These are phyloP conservation scores for Umbelopsis vinacea DNA, from an alignment of 192 early-diverging fungal species.

Conservation along the genomic window DNA sequence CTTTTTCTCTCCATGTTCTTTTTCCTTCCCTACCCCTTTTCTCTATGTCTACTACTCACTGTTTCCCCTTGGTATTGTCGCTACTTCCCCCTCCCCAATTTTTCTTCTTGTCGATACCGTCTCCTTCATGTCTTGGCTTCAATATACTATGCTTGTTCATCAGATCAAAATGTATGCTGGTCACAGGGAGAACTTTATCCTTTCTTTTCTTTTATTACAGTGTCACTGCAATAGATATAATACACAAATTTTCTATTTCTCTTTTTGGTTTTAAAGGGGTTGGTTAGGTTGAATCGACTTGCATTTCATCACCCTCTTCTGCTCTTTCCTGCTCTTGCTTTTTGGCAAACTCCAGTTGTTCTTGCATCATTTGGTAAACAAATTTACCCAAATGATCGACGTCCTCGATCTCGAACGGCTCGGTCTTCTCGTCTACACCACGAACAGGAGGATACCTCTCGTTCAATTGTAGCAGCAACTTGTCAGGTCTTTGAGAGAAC, in stretches of 20 bases:
- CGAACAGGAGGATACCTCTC: constrained; percentile 49
- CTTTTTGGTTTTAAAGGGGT: neutral
- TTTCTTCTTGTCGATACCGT: too few species aligned
- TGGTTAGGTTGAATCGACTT: constrained; percentile 20
- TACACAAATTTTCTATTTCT: constrained; percentile 17
- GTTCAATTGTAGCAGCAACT: constrained; percentile 58
- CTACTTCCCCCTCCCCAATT: too few species aligned
- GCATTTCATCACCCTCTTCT: constrained; percentile 27
- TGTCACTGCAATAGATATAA: neutral
- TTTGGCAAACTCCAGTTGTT: constrained; percentile 54
- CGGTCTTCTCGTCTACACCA: constrained; percentile 18
- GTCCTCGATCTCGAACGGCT: constrained; percentile 47
- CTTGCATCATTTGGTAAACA: constrained; percentile 67
- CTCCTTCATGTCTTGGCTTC: too few species aligned
- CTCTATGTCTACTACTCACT: neutral
- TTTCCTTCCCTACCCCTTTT: neutral
- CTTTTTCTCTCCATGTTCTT: neutral
- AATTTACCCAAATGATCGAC: constrained; percentile 66
- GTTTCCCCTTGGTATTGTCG: too few species aligned
- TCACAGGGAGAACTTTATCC: neutral
- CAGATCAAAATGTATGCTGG: too few species aligned
- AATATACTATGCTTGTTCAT: too few species aligned
- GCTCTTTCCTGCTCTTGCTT: constrained; percentile 30
- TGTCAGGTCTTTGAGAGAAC: constrained; percentile 68
- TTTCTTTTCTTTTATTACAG: neutral